phyloP scores from a whole-genome alignment of 805 yeast species.

The Zygosaccharomyces bisporus region DNA sequence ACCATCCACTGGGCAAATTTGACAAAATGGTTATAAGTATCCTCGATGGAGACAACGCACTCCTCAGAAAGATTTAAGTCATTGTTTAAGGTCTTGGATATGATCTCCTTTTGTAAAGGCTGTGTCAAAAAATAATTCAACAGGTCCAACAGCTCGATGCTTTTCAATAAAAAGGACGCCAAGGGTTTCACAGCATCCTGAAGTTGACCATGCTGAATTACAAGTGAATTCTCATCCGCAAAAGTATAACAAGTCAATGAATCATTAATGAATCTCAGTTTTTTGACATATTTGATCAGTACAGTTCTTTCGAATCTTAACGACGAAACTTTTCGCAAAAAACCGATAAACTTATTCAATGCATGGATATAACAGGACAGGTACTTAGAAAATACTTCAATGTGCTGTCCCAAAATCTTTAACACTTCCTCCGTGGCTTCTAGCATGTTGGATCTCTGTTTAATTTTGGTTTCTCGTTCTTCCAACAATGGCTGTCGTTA shows the following conservation, averaged over 20 bases:
- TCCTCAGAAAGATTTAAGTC: constrained; percentile 25
- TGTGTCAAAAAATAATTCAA: constrained; percentile 33
- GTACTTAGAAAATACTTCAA: constrained; percentile 24
- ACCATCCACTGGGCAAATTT: constrained; percentile 37
- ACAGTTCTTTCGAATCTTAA: constrained; percentile 34
- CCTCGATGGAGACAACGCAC: constrained; percentile 27
- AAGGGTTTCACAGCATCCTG: constrained; percentile 18
- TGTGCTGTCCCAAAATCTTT: constrained; percentile 7
- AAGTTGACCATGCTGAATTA: constrained; percentile 7
- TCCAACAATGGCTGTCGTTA: background rate
- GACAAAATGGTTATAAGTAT: constrained; percentile 32
- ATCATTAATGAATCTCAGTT: constrained; percentile 34
- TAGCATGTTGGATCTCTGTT: constrained; percentile 1
- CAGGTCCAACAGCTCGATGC: constrained; percentile 31
- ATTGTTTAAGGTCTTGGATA: constrained; percentile 34
- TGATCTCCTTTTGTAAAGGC: constrained; percentile 33
- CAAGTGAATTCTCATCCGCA: background rate
- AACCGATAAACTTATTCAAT: constrained; percentile 33
- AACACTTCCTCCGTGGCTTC: constrained; percentile 7
- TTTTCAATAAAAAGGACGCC: constrained; percentile 25
- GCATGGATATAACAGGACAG: constrained; percentile 31
- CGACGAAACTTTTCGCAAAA: constrained; percentile 31
- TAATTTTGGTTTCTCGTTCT: background rate
- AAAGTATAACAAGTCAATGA: constrained; percentile 18
- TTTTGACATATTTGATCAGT: constrained; percentile 36